A percentile compares a stretch with the other conserved stretches of the same genome.
Evolutionary conservation across 2,329 filamentous ascomycete species (phyloP).

Genomic region (Cladophialophora psammophila): DNA sequence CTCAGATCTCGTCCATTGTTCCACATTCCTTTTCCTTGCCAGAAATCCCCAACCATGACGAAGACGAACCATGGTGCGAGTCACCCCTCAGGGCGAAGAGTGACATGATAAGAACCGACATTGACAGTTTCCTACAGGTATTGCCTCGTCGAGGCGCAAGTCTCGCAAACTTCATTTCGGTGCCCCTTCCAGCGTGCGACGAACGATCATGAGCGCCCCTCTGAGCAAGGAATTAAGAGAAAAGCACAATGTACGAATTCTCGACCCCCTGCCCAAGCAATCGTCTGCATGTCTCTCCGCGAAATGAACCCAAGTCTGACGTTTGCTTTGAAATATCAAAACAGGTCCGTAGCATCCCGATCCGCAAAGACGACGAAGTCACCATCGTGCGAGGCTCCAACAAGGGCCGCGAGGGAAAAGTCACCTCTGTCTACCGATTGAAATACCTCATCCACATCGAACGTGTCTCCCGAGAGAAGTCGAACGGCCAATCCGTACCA

Average conservation of each 20-base stretch:
- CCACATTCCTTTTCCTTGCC: slow-evolving; percentile 26
- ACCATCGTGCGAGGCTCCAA: slow-evolving; percentile 88
- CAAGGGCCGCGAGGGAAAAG: slow-evolving; percentile 99
- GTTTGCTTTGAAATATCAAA: slow-evolving; percentile 14
- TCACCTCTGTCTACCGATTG: slow-evolving; percentile 96
- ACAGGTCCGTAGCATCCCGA: slow-evolving; percentile 91
- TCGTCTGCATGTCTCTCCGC: background rate
- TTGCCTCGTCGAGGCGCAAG: slow-evolving; percentile 88
- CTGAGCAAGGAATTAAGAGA: slow-evolving; percentile 96
- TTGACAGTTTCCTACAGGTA: slow-evolving; percentile 40
- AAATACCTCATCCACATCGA: slow-evolving; percentile 98
- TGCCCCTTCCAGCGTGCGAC: slow-evolving; percentile 91
- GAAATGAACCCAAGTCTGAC: slow-evolving; percentile 13
- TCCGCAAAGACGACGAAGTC: slow-evolving; percentile 98
- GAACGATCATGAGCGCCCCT: slow-evolving; percentile 95
- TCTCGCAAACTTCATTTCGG: slow-evolving; percentile 98
- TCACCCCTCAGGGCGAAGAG: background rate
- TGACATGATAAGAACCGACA: background rate
- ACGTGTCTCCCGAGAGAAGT: slow-evolving; percentile 96
- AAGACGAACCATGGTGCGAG: slow-evolving; percentile 35
- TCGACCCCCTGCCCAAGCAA: background rate
- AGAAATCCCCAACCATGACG: slow-evolving; percentile 33
- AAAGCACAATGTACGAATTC: slow-evolving; percentile 88
- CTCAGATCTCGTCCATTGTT: slow-evolving; percentile 21
- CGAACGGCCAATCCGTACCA: slow-evolving; percentile 92